Conservation (phyloP, 2,329 filamentous ascomycete genomes). For the Fusarium coicis region DNA sequence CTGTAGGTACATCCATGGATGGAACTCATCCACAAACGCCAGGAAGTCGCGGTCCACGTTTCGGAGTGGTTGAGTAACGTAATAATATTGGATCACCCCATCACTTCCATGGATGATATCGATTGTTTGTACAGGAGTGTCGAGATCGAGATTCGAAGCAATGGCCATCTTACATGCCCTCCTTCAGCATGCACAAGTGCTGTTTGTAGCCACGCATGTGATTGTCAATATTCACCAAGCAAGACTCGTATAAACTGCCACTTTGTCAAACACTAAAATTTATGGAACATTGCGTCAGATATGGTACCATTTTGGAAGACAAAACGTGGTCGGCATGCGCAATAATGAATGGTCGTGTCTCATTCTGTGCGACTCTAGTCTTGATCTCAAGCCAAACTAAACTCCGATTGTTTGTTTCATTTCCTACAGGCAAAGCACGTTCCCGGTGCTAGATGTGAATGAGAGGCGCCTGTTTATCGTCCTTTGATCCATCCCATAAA, state of each 20-base stretch:
- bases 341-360: conserved; percentile 35
- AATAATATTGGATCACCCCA: conserved; percentile 17
- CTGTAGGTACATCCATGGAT: not conserved
- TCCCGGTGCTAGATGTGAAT: conserved; percentile 16
- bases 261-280: not conserved
- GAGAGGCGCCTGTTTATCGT: conserved; percentile 20
- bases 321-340: conserved; percentile 26
- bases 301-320: conserved; percentile 12
- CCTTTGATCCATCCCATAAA: conserved; percentile 27
- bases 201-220: conserved; percentile 27
- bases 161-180: not conserved
- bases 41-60: conserved; percentile 2
- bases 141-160: conserved; percentile 19
- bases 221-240: not conserved
- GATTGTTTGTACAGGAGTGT: not conserved
- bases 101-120: conserved; percentile 1
- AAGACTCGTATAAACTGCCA: not conserved
- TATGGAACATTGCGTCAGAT: conserved; percentile 20
- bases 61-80: conserved; percentile 25
- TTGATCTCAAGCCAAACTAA: conserved; percentile 4
- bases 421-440: conserved; percentile 16
- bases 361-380: conserved; percentile 34
- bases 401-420: conserved; percentile 14
- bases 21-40: conserved; percentile 11
- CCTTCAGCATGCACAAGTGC: not conserved